phyloP scores from a whole-genome alignment of 257 asterid species.

The Haberlea rhodopensis region DNA sequence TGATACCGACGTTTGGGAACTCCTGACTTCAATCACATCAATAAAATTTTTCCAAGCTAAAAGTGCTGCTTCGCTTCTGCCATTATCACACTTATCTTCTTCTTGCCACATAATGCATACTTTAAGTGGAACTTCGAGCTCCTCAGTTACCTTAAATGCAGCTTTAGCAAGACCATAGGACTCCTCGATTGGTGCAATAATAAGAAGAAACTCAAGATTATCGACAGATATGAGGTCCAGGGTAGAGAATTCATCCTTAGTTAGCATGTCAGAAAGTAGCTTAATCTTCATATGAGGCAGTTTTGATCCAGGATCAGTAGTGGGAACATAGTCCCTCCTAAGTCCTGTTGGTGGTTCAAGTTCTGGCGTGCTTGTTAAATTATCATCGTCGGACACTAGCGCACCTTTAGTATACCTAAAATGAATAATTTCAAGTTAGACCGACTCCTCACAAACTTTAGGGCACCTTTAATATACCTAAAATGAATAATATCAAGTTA shows the following conservation, averaged over 20 bases:
- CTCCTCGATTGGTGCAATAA: conserved; percentile 66
- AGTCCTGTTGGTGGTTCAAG: conserved; percentile 78
- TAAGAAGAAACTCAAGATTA: conserved; percentile 66
- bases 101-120: conserved; percentile 72
- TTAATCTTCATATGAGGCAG: conserved; percentile 76
- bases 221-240: conserved; percentile 66
- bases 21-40: conserved; percentile 53
- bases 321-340: conserved; percentile 77
- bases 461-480: conserved; percentile 39
- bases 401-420: conserved; percentile 82
- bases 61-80: conserved; percentile 43
- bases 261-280: conserved; percentile 50
- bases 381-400: conserved; percentile 44
- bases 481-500: background rate
- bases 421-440: conserved; percentile 25
- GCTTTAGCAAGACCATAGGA: conserved; percentile 68
- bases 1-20: conserved; percentile 36
- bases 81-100: conserved; percentile 24
- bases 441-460: too few species aligned
- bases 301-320: conserved; percentile 75
- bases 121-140: conserved; percentile 44
- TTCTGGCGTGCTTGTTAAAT: conserved; percentile 33
- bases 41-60: conserved; percentile 64
- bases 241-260: conserved; percentile 67
- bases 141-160: conserved; percentile 64